Base-by-base conservation (phyloP, 129 eudicot genomes). In the Glebionis coronaria region DNA sequence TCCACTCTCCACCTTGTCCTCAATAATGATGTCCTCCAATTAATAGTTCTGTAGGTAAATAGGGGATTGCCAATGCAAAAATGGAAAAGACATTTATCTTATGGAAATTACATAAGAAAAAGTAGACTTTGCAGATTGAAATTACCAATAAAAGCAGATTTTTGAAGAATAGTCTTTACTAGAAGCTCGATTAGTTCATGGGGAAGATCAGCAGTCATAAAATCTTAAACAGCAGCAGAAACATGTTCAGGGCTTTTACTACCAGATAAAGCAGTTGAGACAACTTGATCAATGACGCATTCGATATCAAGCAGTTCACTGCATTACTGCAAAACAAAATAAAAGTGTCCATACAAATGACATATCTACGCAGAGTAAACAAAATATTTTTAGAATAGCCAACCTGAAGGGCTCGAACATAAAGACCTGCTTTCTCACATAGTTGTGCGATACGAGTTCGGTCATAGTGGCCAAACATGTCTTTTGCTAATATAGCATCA, bases 121-220 rank as follows among this genome's bases (percentile, higher is more conserved):
- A n/a, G n/a, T n/a, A n/a, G n/a, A n/a, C n/a, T n/a, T n/a, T n/a
- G n/a, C n/a, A 92, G 74, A 67, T 92, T 92, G 56, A 89, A 86
- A 78, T 92, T 92, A 44, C 96, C 98, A 70, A 96, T 88, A 69
- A 92, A 92, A 27, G 96, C 96, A 47, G 98, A 92, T 70, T 92
- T 85, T 67, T 92, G 98, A 16, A 92, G 91, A 53, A 92, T 96
- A 51, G 86, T 93, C 78, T 93, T 93, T 76, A 88, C 97, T 15
- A 93, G 92, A 63, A 93, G 90, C 78, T 88, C 98, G 27, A 93
- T 93, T 29, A 93, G 74, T 62, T 93, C 98, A 70, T 93, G 96
- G 38, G 98, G 98, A 46, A 93, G 96, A 79, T 93, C 98, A 56
- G 98, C 98, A 16, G 98, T 86, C 98, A 93, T 93, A 68, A 93